A percentile compares a stretch with the other conserved stretches of the same genome.
These are phyloP conservation scores for Schwanniomyces polymorphus DNA, from an alignment of 805 yeast genomes.

Conservation along the genomic window DNA sequence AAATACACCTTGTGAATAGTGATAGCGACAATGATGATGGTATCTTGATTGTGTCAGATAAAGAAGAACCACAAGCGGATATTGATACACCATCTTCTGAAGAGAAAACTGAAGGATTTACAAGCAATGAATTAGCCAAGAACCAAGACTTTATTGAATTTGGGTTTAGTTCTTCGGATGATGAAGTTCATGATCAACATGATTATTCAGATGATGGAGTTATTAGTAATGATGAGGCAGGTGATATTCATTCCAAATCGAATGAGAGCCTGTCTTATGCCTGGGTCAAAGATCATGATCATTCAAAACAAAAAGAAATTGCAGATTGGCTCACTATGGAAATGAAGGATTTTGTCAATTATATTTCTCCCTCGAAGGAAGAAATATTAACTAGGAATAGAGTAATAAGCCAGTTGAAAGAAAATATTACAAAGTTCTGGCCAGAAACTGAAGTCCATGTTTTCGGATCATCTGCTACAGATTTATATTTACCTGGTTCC, in stretches of 20 bases:
- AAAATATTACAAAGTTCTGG: slow-evolving; percentile 61
- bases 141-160: slow-evolving; percentile 58
- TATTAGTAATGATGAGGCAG: slow-evolving; percentile 36
- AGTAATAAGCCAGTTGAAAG: slow-evolving; percentile 61
- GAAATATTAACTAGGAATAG: slow-evolving; percentile 70
- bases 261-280: slow-evolving; percentile 48
- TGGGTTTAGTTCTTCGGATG: slow-evolving; percentile 49
- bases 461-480: slow-evolving; percentile 94
- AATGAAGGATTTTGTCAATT: slow-evolving; percentile 78
- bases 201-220: slow-evolving; percentile 31
- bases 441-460: slow-evolving; percentile 76
- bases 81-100: slow-evolving; percentile 4
- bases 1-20: slow-evolving; percentile 30
- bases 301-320: slow-evolving; percentile 71
- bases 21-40: slow-evolving; percentile 17
- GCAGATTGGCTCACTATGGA: slow-evolving; percentile 87
- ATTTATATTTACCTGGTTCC: slow-evolving; percentile 88
- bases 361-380: slow-evolving; percentile 77
- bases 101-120: slow-evolving; percentile 9
- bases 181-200: slow-evolving; percentile 22
- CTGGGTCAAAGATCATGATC: slow-evolving; percentile 80
- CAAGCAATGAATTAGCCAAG: slow-evolving; percentile 37
- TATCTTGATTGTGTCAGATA: slow-evolving; percentile 23
- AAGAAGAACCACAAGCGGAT: slow-evolving; percentile 5
- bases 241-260: slow-evolving; percentile 18